Evolutionary conservation across 495 filamentous ascomycete species (phyloP).

Genomic region (Diplogelasinospora grovesii): DNA sequence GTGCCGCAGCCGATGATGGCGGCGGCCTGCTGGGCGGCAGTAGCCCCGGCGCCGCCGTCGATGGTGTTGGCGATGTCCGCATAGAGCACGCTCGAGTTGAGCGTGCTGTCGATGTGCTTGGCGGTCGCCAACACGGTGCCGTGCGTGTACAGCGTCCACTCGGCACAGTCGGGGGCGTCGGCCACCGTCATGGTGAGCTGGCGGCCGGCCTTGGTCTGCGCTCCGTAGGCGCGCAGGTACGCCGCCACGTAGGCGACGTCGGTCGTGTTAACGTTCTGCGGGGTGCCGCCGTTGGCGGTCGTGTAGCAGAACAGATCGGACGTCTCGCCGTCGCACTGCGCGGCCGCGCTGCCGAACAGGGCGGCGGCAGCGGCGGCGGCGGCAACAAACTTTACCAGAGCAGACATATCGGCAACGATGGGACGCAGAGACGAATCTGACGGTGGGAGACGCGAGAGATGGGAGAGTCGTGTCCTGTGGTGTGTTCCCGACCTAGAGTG

Average conservation of each 20-base stretch:
- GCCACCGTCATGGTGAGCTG: not conserved
- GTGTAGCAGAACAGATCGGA: not conserved
- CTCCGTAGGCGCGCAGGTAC: not conserved
- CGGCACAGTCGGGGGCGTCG: conserved; percentile 1
- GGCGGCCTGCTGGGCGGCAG: not conserved
- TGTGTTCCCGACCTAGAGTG: too few species aligned
- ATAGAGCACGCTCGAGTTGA: not conserved
- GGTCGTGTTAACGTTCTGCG: not conserved
- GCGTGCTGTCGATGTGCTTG: conserved; percentile 3
- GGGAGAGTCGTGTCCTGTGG: too few species aligned
- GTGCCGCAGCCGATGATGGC: conserved; percentile 5
- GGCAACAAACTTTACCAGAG: too few species aligned
- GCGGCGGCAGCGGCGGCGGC: too few species aligned
- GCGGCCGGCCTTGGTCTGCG: not conserved
- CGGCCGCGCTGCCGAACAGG: not conserved
- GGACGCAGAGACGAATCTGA: too few species aligned
- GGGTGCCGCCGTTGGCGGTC: not conserved
- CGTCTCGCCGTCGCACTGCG: not conserved
- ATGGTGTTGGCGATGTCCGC: conserved; percentile 8
- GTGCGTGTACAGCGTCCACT: not conserved
- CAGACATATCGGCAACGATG: too few species aligned
- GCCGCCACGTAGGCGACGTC: not conserved
- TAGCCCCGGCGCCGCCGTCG: conserved; percentile 4
- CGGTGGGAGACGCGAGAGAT: too few species aligned
- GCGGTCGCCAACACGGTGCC: conserved; percentile 1